Base-by-base conservation (phyloP, 2,329 filamentous ascomycete species). In the Fusarium sp. region DNA sequence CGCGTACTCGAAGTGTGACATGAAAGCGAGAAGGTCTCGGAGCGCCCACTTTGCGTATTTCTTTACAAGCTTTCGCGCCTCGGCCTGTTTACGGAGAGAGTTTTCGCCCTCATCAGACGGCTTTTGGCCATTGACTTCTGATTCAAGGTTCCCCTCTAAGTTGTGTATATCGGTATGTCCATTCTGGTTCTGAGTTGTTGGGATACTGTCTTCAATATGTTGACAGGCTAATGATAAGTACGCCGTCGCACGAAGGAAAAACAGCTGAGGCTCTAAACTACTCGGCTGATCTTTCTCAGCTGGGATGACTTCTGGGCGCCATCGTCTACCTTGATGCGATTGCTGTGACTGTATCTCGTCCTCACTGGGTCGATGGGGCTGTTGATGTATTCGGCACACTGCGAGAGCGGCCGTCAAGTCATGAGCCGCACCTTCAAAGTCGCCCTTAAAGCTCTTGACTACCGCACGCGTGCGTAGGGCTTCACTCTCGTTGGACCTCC, bases 1-100 rank as follows among this genome's bases (percentile, higher is more conserved):
- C 0, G 92, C 91, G 78, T 96, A 96, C 72, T 96, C 91, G 66
- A 96, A 89, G 60, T 89, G 83, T 2, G 88, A 87, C 37, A 96
- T 80, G 74, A 92, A 96, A 21, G 86, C 82, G 71, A 89, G 82
- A 75, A 91, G 94, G 78, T 96, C 92, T 60, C 90, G 86, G 21
- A 96, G 79, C 2, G 92, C 92, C 55, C 89, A 86, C 77, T 92
- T 94, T 5, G 92, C 92, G 77, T 91, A 89, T 1, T 85, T 84
- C 71, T 92, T 91, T 68, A 95, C 90, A 25, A 85, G 79, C 76
- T 91, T 93, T 42, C 90, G 85, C 10, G 67, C 57, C 14, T 78
- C 76, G 17, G 51, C 50, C 37, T 75, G 74, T 39, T 60, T 58
- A 17, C 35, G 50, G 21, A 57, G 45, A 23, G 27, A 27, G 37